Evolutionary conservation across 495 filamentous ascomycete species (phyloP).

Genomic region (Podospora pseudoanserina): DNA sequence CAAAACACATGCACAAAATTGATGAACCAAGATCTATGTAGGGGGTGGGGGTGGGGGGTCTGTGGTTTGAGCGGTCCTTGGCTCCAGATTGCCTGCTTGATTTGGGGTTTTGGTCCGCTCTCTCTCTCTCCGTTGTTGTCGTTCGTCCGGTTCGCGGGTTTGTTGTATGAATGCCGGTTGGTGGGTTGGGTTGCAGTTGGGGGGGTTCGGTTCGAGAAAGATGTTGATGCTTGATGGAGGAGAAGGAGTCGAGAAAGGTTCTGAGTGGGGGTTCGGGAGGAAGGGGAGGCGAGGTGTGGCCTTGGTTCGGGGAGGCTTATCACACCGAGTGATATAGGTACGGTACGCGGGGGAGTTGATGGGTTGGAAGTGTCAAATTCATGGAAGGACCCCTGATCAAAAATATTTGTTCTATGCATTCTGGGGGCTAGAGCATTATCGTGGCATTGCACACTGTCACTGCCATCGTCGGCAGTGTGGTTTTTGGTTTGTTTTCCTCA

Average conservation of each 20-base stretch:
- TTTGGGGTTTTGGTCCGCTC: not conserved
- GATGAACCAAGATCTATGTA: slow-evolving; percentile 14
- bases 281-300: not conserved
- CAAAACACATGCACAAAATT: slow-evolving; percentile 15
- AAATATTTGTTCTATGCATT: not conserved
- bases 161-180: not conserved
- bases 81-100: not conserved
- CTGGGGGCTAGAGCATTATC: no score
- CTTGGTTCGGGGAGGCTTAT: not conserved
- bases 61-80: not conserved
- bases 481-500: not conserved
- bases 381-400: not conserved
- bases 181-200: not conserved
- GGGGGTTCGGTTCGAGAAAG: no score
- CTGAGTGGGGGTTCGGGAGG: not conserved
- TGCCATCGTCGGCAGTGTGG: not conserved
- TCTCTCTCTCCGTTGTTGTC: no score
- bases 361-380: no score
- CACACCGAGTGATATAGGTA: not conserved
- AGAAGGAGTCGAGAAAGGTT: not conserved
- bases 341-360: not conserved
- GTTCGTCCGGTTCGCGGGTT: not conserved
- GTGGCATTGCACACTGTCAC: no score
- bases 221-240: not conserved
- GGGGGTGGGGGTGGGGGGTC: no score